phyloP scores from a whole-genome alignment of 768 basidiomycete genomes.

The Boletus sp. region DNA sequence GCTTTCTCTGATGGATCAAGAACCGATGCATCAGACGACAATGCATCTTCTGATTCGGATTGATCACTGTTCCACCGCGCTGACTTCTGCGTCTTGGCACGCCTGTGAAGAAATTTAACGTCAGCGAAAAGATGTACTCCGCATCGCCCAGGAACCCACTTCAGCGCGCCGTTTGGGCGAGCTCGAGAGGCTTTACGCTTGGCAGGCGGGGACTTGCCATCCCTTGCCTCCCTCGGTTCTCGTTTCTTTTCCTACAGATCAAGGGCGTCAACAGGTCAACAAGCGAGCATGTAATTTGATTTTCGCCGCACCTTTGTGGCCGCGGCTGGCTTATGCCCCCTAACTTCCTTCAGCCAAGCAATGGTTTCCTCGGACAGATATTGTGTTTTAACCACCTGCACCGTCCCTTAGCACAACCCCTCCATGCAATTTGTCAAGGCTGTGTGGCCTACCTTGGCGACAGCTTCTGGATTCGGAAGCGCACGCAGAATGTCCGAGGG shows the following conservation, averaged over 20 bases:
- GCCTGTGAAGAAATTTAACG: slow-evolving; percentile 11
- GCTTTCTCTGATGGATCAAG: slow-evolving; percentile 38
- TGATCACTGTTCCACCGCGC: slow-evolving; percentile 33
- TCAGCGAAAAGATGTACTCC: slow-evolving; percentile 6
- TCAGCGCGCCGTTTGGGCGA: slow-evolving; percentile 25
- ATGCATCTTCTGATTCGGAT: slow-evolving; percentile 29
- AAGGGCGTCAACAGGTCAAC: slow-evolving; percentile 3
- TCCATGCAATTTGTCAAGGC: background rate
- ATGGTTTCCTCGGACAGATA: slow-evolving; percentile 64
- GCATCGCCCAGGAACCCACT: slow-evolving; percentile 17
- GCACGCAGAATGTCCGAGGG: slow-evolving; percentile 80
- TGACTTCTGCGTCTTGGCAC: slow-evolving; percentile 27
- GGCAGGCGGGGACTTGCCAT: slow-evolving; percentile 44
- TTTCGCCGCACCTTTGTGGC: slow-evolving; percentile 27
- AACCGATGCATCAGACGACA: slow-evolving; percentile 31
- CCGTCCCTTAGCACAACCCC: background rate
- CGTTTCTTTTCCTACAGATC: slow-evolving; percentile 36
- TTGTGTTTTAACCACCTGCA: slow-evolving; percentile 60
- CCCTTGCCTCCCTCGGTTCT: slow-evolving; percentile 41
- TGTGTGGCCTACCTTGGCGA: slow-evolving; percentile 50
- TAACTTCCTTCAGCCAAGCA: slow-evolving; percentile 53
- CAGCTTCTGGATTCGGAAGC: slow-evolving; percentile 61
- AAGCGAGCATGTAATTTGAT: background rate
- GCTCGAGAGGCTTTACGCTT: slow-evolving; percentile 52
- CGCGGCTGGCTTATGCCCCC: slow-evolving; percentile 34